phyloP scores from a whole-genome alignment of 805 yeast genomes.

The Teunomyces aglyptinius region DNA sequence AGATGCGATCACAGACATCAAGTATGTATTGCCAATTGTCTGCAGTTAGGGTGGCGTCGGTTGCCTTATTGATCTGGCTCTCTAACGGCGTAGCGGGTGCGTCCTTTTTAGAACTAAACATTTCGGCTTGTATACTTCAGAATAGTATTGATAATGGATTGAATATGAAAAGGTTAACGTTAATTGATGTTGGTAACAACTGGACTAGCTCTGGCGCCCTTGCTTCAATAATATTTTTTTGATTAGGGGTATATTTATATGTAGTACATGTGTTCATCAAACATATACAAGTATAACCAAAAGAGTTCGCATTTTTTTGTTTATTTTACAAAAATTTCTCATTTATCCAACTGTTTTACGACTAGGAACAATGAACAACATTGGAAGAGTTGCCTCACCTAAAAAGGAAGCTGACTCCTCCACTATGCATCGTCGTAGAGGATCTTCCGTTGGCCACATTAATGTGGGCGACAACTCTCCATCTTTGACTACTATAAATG shows the following conservation, averaged over 20 bases:
- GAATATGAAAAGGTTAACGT: not conserved
- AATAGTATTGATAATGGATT: not conserved
- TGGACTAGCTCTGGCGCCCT: not conserved
- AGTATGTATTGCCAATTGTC: conserved; percentile 46
- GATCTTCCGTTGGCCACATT: conserved; percentile 74
- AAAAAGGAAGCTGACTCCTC: conserved; percentile 3
- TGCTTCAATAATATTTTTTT: not conserved
- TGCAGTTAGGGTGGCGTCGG: conserved; percentile 39
- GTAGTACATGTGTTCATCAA: not conserved
- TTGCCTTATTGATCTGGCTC: conserved; percentile 29
- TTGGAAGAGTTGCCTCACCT: conserved; percentile 3
- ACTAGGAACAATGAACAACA: conserved; percentile 1
- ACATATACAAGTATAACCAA: not conserved
- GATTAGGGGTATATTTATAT: not conserved
- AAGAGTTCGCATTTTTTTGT: not conserved
- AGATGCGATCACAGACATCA: conserved; percentile 41
- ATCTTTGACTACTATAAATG: conserved; percentile 64
- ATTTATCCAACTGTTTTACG: not conserved
- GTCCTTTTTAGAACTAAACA: conserved; percentile 1
- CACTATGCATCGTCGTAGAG: conserved; percentile 37
- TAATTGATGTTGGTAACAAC: not conserved
- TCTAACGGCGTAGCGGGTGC: not conserved
- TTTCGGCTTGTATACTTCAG: not conserved
- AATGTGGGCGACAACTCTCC: conserved; percentile 75
- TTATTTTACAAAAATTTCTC: not conserved